Conservation (phyloP, 2,329 filamentous ascomycete species). For the Orbilia quercus region DNA sequence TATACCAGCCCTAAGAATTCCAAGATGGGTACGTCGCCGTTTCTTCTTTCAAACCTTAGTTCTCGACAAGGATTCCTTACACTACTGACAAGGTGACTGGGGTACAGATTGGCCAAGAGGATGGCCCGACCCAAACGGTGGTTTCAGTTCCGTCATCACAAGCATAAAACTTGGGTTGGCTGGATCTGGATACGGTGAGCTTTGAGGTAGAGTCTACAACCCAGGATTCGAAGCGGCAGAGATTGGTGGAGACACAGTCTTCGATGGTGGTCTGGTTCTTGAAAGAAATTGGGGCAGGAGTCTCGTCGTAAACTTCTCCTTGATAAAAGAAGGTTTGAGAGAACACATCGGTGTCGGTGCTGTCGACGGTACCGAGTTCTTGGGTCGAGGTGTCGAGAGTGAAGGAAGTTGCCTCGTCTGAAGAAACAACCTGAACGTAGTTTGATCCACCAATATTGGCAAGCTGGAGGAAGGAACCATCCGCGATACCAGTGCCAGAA, state of each 20-base stretch:
- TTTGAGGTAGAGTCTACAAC: background rate
- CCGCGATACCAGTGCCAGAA: slow-evolving; percentile 16
- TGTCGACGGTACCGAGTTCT: slow-evolving; percentile 14
- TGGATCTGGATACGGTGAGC: slow-evolving; percentile 18
- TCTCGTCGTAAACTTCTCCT: slow-evolving; percentile 15
- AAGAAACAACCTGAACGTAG: slow-evolving; percentile 59
- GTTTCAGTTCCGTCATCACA: slow-evolving; percentile 8
- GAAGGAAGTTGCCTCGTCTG: slow-evolving; percentile 60
- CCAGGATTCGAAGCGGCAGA: slow-evolving; percentile 28
- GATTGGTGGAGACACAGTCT: slow-evolving; percentile 7
- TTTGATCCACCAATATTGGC: slow-evolving; percentile 20
- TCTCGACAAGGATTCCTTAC: slow-evolving; percentile 8
- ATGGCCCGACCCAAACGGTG: slow-evolving; percentile 30
- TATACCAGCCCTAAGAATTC: background rate
- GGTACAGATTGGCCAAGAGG: slow-evolving; percentile 17
- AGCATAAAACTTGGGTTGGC: slow-evolving; percentile 24
- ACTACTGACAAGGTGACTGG: slow-evolving; percentile 14
- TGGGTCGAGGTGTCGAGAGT: slow-evolving; percentile 58
- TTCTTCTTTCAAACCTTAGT: background rate
- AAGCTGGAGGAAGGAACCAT: slow-evolving; percentile 13
- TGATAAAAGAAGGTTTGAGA: slow-evolving; percentile 26
- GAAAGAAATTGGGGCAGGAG: slow-evolving; percentile 30
- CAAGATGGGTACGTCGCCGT: background rate
- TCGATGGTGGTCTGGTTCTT: slow-evolving; percentile 18
- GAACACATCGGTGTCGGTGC: slow-evolving; percentile 15